Base-by-base conservation (phyloP, 768 basidiomycete genomes). In the Crepidotus variabilis region DNA sequence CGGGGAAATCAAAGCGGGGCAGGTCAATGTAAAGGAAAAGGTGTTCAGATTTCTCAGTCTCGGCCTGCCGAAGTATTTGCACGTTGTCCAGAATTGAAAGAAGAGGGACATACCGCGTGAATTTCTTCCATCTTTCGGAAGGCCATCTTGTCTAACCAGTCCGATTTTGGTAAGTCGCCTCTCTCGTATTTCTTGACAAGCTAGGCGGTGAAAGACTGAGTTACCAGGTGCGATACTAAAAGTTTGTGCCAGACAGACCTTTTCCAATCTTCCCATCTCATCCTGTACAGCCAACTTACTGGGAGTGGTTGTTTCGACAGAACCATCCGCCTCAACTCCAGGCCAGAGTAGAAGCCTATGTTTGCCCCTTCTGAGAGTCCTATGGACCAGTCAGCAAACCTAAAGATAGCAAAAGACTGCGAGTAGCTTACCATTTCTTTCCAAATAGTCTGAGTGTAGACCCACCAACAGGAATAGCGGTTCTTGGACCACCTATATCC, bases 1-100 rank as follows among this genome's bases (percentile, higher is more conserved):
- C 89, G 0, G 97, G 97, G 67, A 98, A 98, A 67, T 98, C 96
- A 67, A 98, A 99, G 34, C 93, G 84, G 0, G 95, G 97, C 22
- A 98, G 69, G 73, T 98, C 97, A 46, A 98, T 87, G 70, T 98
- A 98, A 10, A 98, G 81, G 69, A 92, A 98, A n/a, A 98, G 77
- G 63, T 93, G 91, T 57, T 94, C 86, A 0, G 94, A 96, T 69
- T 94, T 95, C 61, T 86, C 86, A 0, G 93, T 86, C 71, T 97
- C 95, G 6, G 87, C 86, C 93, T 98, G 59, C 47, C 24, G 11
- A 50, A 4, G 5, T 34, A 28, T 54, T 21, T 55, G 16, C 24
- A 54, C 36, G 16, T 23, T 33, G 10, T 39, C 23, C 32, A 3
- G 1, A 18, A 1, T 36, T 47, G 32, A 32, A 36, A 45, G n/a